phyloP scores from a whole-genome alignment of 768 basidiomycete species.

The Podaxis carcinomalis region DNA sequence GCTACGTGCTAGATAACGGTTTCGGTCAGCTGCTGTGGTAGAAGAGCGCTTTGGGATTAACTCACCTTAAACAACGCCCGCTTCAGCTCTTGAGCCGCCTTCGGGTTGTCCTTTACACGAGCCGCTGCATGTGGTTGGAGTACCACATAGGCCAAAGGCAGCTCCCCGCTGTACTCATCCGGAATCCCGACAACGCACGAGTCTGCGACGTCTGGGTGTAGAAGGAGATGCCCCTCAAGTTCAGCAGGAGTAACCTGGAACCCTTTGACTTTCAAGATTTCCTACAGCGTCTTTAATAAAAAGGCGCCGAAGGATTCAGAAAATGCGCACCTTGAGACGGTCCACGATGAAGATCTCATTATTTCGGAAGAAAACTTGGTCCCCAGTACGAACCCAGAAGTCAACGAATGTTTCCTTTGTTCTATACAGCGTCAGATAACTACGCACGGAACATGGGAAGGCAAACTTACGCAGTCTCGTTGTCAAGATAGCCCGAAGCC shows the following conservation, averaged over 20 bases:
- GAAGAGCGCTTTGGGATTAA: background rate
- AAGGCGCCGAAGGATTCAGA: background rate
- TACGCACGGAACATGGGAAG: background rate
- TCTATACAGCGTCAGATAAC: conserved; percentile 25
- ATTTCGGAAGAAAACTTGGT: conserved; percentile 64
- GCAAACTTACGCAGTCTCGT: conserved; percentile 52
- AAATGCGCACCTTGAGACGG: conserved; percentile 55
- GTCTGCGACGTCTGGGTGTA: conserved; percentile 57
- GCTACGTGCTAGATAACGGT: conserved; percentile 42
- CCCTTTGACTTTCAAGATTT: conserved; percentile 66
- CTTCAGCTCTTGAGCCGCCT: conserved; percentile 36
- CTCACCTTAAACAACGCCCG: conserved; percentile 52
- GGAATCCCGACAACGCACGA: conserved; percentile 62
- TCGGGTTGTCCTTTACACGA: conserved; percentile 27
- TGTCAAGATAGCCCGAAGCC: conserved; percentile 54
- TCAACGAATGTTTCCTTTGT: conserved; percentile 61
- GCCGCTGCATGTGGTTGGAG: conserved; percentile 37
- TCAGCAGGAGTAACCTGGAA: conserved; percentile 65
- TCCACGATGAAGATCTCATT: conserved; percentile 69
- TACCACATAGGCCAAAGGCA: conserved; percentile 70
- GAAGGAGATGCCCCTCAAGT: conserved; percentile 59
- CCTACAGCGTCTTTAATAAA: conserved; percentile 30
- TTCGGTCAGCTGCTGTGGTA: conserved; percentile 3
- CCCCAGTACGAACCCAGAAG: conserved; percentile 67
- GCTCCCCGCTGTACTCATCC: conserved; percentile 74